A percentile compares a stretch with the other conserved stretches of the same genome.
Conservation (phyloP, 176 grass and related monocot species). For the Aegilops sharonensis region DNA sequence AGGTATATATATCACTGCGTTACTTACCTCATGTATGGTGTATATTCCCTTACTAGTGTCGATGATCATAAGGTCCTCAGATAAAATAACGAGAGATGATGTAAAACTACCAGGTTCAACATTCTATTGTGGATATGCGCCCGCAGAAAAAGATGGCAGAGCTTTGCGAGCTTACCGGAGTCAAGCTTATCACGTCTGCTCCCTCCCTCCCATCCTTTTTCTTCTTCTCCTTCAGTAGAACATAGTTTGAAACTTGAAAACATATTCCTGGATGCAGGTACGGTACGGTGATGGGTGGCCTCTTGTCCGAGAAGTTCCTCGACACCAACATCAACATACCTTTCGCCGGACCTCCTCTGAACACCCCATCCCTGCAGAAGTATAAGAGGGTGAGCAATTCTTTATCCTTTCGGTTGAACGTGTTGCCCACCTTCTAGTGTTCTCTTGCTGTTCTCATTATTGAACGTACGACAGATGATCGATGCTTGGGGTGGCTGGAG, state of each 20-base stretch:
- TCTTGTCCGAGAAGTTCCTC: slow-evolving; percentile 90
- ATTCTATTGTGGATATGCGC: slow-evolving; percentile 91
- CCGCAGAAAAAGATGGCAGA: slow-evolving; percentile 87
- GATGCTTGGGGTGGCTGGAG: slow-evolving; percentile 93
- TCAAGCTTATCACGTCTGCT: slow-evolving; percentile 88
- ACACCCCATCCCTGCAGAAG: slow-evolving; percentile 88
- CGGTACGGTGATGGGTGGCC: slow-evolving; percentile 90
- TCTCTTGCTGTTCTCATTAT: slow-evolving; percentile 12
- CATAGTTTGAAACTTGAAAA: background rate
- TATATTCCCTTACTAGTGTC: background rate
- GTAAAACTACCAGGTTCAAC: slow-evolving; percentile 68
- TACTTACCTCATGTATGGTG: background rate
- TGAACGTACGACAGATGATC: slow-evolving; percentile 58
- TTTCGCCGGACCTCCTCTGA: slow-evolving; percentile 81
- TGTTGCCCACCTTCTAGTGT: background rate
- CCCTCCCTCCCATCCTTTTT: slow-evolving; percentile 7
- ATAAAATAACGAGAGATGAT: background rate
- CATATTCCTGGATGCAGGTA: slow-evolving; percentile 42
- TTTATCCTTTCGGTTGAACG: slow-evolving; percentile 10
- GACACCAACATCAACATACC: slow-evolving; percentile 82
- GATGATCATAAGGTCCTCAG: background rate
- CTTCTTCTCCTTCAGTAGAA: background rate
- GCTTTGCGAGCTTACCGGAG: slow-evolving; percentile 82
- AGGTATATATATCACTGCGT: slow-evolving; percentile 45
- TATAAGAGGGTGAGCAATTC: slow-evolving; percentile 70